Base-by-base conservation (phyloP, 108 stramenopile species). In the Cyclotella atomus region DNA sequence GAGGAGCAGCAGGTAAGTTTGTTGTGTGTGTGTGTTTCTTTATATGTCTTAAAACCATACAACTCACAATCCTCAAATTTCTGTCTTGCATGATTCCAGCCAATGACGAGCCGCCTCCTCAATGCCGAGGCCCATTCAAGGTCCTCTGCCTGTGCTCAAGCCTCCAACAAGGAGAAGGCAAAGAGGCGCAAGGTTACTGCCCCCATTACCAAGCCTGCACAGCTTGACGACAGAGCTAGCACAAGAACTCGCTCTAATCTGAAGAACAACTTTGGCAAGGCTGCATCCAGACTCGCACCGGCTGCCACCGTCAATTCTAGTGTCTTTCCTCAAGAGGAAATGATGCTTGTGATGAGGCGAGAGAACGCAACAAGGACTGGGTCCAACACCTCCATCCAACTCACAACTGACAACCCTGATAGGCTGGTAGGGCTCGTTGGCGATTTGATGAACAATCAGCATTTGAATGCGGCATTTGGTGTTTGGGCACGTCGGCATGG, bases 281-380 rank as follows among this genome's bases (percentile, higher is more conserved):
- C 47, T n/a, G n/a, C 4, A 4, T 12, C 10, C 10, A 9, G 47
- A 4, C 17, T 49, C n/a, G n/a, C 10, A n/a, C 47, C 47, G 9
- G 47, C 10, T 49, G 4, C 47, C 47, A 4, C 16, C 17, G 47
- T 19, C 4, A 49, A 49, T 49, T 12, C n/a, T 17, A 19, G 4
- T n/a, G n/a, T 4, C 9, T 49, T 49, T 17, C 47, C 47, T 4
- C 10, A n/a, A 17, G 47, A 49, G n/a, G n/a, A 49, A 4, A 49
- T 49, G 47, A 49, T 49, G 47, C 47, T 49, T 49, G n/a, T 49
- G 47, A 49, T 49, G 47, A 12, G n/a, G 47, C 10, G 47, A 17
- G 47, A 49, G 16, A 49, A 49, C n/a, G n/a, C 10, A n/a, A 49
- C 47, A 49, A 12, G 47, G 10, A 49, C 47, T n/a, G 17, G n/a